These are phyloP conservation scores for Sphagnum magellanicum DNA, from an alignment of 228 moss, liverwort and hornwort genomes.

Conservation along the genomic window DNA sequence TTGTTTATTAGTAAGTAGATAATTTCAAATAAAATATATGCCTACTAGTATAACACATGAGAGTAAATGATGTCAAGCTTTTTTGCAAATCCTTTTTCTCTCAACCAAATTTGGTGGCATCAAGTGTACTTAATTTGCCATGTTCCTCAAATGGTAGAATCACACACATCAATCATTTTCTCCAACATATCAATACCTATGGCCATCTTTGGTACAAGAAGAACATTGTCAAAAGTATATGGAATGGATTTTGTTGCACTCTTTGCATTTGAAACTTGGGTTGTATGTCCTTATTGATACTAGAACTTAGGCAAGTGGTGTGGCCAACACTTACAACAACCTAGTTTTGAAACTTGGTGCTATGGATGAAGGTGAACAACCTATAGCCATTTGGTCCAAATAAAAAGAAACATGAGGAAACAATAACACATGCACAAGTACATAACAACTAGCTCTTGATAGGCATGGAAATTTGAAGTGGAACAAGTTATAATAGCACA, in stretches of 20 bases:
- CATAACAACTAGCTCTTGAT: slow-evolving; percentile 16
- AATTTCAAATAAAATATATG: too few species aligned
- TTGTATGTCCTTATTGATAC: slow-evolving; percentile 20
- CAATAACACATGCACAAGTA: slow-evolving; percentile 31
- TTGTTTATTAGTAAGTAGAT: too few species aligned
- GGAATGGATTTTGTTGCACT: slow-evolving; percentile 34
- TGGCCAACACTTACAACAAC: slow-evolving; percentile 34
- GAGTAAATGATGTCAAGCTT: slow-evolving; percentile 77
- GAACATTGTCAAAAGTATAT: slow-evolving; percentile 34
- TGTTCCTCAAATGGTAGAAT: slow-evolving; percentile 10
- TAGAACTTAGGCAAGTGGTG: slow-evolving; percentile 33
- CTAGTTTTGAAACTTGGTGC: slow-evolving; percentile 34
- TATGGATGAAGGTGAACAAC: slow-evolving; percentile 58
- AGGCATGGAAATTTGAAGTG: slow-evolving; percentile 32
- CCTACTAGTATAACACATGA: slow-evolving; percentile 23
- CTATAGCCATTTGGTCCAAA: slow-evolving; percentile 37
- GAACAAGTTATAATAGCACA: slow-evolving; percentile 12
- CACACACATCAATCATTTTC: slow-evolving; percentile 33
- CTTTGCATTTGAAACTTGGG: slow-evolving; percentile 47
- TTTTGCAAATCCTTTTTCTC: slow-evolving; percentile 91
- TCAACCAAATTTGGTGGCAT: slow-evolving; percentile 44
- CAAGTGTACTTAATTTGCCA: slow-evolving; percentile 10
- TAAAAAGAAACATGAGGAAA: slow-evolving; percentile 42
- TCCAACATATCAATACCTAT: slow-evolving; percentile 30
- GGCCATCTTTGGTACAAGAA: slow-evolving; percentile 12